A percentile compares a stretch with the other conserved stretches of the same genome.
These are phyloP conservation scores for Thalassiosira hispida DNA, from an alignment of 352 stramenopile genomes.

Conservation along the genomic window DNA sequence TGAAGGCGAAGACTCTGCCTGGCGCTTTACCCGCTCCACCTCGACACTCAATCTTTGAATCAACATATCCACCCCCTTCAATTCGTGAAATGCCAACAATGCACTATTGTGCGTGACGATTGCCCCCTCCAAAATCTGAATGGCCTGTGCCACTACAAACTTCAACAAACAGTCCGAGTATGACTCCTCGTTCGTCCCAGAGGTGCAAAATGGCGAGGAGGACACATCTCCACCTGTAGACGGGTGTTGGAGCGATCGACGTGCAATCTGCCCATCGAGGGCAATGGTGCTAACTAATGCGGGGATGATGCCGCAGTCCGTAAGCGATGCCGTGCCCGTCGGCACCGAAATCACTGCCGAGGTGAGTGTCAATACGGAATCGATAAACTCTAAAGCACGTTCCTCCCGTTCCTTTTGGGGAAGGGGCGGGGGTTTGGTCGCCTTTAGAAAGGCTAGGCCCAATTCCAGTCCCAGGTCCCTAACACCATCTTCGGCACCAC, in stretches of 20 bases:
- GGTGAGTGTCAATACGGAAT: slow-evolving; percentile 79
- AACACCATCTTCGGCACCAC: not conserved
- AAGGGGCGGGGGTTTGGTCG: slow-evolving; percentile 57
- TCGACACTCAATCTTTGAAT: slow-evolving; percentile 72
- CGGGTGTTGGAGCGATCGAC: slow-evolving; percentile 12
- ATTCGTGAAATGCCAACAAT: slow-evolving; percentile 81
- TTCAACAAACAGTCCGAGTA: slow-evolving; percentile 61
- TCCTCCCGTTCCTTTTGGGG: slow-evolving; percentile 60
- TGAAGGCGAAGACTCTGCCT: not conserved
- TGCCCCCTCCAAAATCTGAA: slow-evolving; percentile 84
- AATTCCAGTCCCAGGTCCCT: slow-evolving; percentile 68
- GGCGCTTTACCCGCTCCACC: slow-evolving; percentile 51
- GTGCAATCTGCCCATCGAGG: slow-evolving; percentile 49
- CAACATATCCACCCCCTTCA: slow-evolving; percentile 81
- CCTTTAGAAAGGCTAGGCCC: slow-evolving; percentile 79
- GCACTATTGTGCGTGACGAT: slow-evolving; percentile 82
- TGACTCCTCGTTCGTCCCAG: slow-evolving; percentile 12
- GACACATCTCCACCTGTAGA: not conserved
- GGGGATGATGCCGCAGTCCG: slow-evolving; percentile 85
- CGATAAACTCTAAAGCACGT: slow-evolving; percentile 78
- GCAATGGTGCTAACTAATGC: slow-evolving; percentile 76
- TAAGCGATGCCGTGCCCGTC: slow-evolving; percentile 74
- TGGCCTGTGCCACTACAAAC: slow-evolving; percentile 81
- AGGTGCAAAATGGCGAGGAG: not conserved
- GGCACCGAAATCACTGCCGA: slow-evolving; percentile 77